Conservation (phyloP, 2,329 filamentous ascomycete species). For the Ophiocordyceps sinensis region DNA sequence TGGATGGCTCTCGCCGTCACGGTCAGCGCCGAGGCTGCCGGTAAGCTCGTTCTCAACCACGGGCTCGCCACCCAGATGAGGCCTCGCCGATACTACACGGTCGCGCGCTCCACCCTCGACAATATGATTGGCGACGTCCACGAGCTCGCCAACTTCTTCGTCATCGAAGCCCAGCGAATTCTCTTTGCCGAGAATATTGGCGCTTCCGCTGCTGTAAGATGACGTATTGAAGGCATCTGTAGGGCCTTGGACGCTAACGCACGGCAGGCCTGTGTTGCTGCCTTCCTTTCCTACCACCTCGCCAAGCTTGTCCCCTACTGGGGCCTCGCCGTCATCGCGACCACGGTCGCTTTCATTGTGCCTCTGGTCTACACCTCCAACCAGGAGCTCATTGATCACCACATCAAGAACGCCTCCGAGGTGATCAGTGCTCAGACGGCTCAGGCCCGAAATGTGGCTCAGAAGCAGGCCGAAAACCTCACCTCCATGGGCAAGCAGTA, state of each 20-base stretch:
- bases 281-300: slow-evolving; percentile 53
- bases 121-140: slow-evolving; percentile 47
- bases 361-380: slow-evolving; percentile 53
- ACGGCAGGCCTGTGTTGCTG: slow-evolving; percentile 38
- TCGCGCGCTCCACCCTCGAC: slow-evolving; percentile 48
- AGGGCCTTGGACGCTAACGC: slow-evolving; percentile 6
- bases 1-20: slow-evolving; percentile 48
- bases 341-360: slow-evolving; percentile 44
- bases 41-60: slow-evolving; percentile 45
- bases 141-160: slow-evolving; percentile 57
- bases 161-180: slow-evolving; percentile 55
- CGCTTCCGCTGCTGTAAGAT: slow-evolving; percentile 43
- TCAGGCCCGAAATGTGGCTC: slow-evolving; percentile 46
- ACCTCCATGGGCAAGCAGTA: slow-evolving; percentile 53
- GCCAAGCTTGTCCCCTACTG: slow-evolving; percentile 58
- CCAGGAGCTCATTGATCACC: slow-evolving; percentile 53
- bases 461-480: slow-evolving; percentile 49
- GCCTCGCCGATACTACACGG: slow-evolving; percentile 52
- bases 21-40: slow-evolving; percentile 44
- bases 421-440: slow-evolving; percentile 47
- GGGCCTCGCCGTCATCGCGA: slow-evolving; percentile 48
- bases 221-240: neutral
- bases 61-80: slow-evolving; percentile 52
- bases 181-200: slow-evolving; percentile 53
- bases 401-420: slow-evolving; percentile 42